Base-by-base conservation (phyloP, 495 filamentous ascomycete genomes). In the Filosporella fistucella region DNA sequence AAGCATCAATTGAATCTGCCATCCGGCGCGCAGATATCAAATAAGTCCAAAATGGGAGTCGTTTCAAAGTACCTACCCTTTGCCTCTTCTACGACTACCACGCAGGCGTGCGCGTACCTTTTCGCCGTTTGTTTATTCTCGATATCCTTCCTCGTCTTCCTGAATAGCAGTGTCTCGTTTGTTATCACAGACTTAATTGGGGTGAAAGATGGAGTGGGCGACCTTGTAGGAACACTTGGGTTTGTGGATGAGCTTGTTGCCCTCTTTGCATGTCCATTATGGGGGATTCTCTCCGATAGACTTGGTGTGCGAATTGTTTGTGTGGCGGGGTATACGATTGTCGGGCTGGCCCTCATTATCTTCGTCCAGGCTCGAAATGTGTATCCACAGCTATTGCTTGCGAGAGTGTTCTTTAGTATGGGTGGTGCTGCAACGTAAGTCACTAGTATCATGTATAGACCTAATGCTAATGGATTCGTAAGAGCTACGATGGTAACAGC, bases 401-500 rank as follows among this genome's bases (percentile, higher is more conserved):
- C 85, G 18, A 74, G 93, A 51, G 70, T 96, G 29, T 68, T 93
- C 28, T 99, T 99, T 68, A 91, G 89, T 51, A 45, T 96, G 11
- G 93, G 93, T 10, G 93, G 86, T 3, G 86, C 91, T 12, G 94
- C 93, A 11, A 85, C 88, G 63, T 88, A 60, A 64, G 75, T 68
- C 21, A 16, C 41, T 34, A 32, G 24, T 45, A 16, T 47, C 17
- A 28, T 11, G 20, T 3, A n/a, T 16, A n/a, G 16, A 41, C 20
- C 21, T 16, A 26, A 20, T 30, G 39, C 21, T 39, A 36, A 42
- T 23, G 21, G 25, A 28, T 22, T 13, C 34, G 16, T 47, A n/a
- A 81, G 77, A 8, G 75, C 89, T 21, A 97, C 94, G 1, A 99
- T 99, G 93, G 93, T 99, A 23, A 96, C 94, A 4, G 93, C 93